These are phyloP conservation scores for Aspergillus cristatus DNA, from an alignment of 495 filamentous ascomycete species.

Conservation along the genomic window DNA sequence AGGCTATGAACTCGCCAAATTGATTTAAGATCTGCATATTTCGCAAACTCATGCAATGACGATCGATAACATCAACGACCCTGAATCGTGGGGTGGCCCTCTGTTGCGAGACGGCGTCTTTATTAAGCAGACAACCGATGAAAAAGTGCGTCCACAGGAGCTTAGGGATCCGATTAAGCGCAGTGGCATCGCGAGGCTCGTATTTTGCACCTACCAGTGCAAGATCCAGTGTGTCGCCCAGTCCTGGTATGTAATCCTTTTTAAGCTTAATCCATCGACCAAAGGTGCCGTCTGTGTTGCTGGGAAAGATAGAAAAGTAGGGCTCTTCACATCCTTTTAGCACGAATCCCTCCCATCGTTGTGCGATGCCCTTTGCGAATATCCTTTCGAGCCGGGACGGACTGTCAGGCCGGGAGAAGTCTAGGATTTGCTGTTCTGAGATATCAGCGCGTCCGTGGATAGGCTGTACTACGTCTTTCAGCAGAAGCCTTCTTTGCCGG, in stretches of 20 bases:
- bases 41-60: conserved; percentile 39
- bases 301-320: conserved; percentile 53
- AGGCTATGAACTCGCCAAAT: conserved; percentile 34
- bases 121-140: conserved; percentile 69
- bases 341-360: conserved; percentile 65
- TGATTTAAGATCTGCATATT: conserved; percentile 45
- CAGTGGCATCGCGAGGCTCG: conserved; percentile 45
- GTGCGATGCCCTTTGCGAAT: conserved; percentile 57
- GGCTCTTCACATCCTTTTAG: conserved; percentile 70
- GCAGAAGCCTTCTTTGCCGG: conserved; percentile 46
- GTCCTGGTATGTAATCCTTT: conserved; percentile 74
- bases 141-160: conserved; percentile 70
- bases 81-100: conserved; percentile 50
- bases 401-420: conserved; percentile 42
- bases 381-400: conserved; percentile 43
- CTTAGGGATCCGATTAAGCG: conserved; percentile 31
- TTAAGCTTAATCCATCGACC: conserved; percentile 74
- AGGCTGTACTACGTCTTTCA: conserved; percentile 48
- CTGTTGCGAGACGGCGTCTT: conserved; percentile 46
- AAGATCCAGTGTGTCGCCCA: conserved; percentile 78
- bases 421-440: conserved; percentile 51
- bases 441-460: conserved; percentile 51
- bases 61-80: conserved; percentile 49
- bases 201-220: conserved; percentile 65
- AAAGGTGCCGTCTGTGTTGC: conserved; percentile 18